Percentiles rank a stretch among this genome's conserved stretches.
These are phyloP conservation scores for Cerrena zonata DNA, from an alignment of 1,284 basidiomycete genomes.

Conservation along the genomic window DNA sequence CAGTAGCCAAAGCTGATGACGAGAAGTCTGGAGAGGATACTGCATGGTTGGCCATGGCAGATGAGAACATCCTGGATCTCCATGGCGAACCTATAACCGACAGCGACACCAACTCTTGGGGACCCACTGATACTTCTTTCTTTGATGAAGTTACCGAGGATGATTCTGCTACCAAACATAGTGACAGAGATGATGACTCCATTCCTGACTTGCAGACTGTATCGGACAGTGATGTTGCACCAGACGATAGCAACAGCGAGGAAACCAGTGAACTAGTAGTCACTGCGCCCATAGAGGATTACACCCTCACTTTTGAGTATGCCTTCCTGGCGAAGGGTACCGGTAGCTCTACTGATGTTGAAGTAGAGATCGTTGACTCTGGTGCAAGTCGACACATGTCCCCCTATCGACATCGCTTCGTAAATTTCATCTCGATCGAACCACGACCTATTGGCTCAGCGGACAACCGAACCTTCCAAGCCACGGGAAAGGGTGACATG, in stretches of 20 bases:
- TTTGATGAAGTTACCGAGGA: neutral
- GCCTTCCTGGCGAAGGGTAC: neutral
- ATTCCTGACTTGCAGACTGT: slow-evolving; percentile 6
- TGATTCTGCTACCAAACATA: neutral
- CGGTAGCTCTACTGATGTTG: neutral
- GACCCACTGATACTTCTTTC: slow-evolving; percentile 1
- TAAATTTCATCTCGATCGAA: slow-evolving; percentile 18
- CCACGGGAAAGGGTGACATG: slow-evolving; percentile 28
- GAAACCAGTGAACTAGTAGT: neutral
- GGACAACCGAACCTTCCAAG: slow-evolving; percentile 27
- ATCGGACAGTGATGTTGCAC: neutral
- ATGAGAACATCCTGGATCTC: slow-evolving; percentile 1
- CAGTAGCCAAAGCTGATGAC: slow-evolving; percentile 5
- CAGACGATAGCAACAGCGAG: neutral
- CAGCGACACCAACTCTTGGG: neutral
- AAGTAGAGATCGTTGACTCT: slow-evolving; percentile 19
- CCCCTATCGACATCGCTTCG: slow-evolving; percentile 23
- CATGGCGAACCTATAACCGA: neutral
- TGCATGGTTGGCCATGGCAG: slow-evolving; percentile 8
- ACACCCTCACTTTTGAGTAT: neutral
- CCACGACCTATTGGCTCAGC: slow-evolving; percentile 26
- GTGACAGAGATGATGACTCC: neutral
- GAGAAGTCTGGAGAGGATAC: slow-evolving; percentile 8
- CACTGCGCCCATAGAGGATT: neutral
- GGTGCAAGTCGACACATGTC: slow-evolving; percentile 33